Base-by-base conservation (phyloP, 345 rosid species). In the Pistacia integerrima region DNA sequence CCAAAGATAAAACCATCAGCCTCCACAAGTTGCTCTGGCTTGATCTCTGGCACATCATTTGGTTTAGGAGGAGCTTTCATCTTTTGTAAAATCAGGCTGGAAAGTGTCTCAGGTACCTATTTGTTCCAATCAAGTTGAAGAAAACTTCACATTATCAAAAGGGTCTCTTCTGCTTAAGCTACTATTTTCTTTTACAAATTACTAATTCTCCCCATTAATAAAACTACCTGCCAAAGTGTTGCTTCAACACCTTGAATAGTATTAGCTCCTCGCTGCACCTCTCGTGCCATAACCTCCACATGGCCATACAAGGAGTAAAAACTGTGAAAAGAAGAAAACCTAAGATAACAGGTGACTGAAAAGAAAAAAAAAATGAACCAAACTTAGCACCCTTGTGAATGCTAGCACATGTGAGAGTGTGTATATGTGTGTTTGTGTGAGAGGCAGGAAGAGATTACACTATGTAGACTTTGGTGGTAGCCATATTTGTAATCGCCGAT, bases 1-100 rank as follows among this genome's bases (percentile, higher is more conserved):
- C 99, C 99, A 62, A 95, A 92, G 82, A 95, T 75, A 67, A 95
- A 95, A 46, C 94, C 99, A 62, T 95, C 99, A 4, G 99, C 99
- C 73, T 93, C 98, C 69, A 51, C 44, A 1, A 95, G 88, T 52
- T 93, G 99, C 28, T 90, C 96, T 0, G 97, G 91, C 74, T 46
- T 79, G 72, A 95, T 95, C 83, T 84, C 91, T 0, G 96, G 80
- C 3, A 93, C 97, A 80, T 95, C 97, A 76, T 86, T 82, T 11
- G 97, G 79, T 79, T 92, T 93, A 46, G 87, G 62, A 48, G 85
- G 92, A 16, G 94, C 98, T 86, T 88, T 87, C 86, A 93, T 84
- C 87, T 93, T 95, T 76, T 90, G 90, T 51, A 92, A 70, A 81
- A 95, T 86, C 78, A 84, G 17, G 36, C 81, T 66, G 0, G 93